Evolutionary conservation across 305 asterid genomes (phyloP).

Genomic region (Salvia sclarea): DNA sequence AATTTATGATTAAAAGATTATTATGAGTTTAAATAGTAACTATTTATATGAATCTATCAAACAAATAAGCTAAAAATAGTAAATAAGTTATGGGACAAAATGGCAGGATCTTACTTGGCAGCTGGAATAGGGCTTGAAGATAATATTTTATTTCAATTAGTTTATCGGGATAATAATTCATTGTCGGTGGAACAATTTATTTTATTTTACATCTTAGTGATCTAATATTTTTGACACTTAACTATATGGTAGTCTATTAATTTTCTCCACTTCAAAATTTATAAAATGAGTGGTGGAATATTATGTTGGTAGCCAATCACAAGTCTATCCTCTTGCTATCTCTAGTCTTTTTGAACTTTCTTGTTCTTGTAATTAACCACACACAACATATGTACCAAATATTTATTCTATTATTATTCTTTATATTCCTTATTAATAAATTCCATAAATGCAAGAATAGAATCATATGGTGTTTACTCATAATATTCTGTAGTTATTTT

Average conservation of each 20-base stretch:
- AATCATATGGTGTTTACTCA: no score
- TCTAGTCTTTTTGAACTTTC: no score
- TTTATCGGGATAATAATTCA: not conserved
- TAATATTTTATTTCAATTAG: not conserved
- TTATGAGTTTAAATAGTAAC: not conserved
- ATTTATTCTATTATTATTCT: no score
- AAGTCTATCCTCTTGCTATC: not conserved
- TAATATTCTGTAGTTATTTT: no score
- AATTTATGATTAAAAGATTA: no score
- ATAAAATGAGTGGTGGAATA: not conserved
- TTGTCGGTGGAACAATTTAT: not conserved
- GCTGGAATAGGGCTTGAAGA: not conserved
- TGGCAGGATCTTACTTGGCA: not conserved
- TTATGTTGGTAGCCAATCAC: not conserved
- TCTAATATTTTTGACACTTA: not conserved
- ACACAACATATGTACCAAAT: no score
- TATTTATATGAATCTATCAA: no score
- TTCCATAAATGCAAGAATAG: no score
- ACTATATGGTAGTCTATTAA: not conserved
- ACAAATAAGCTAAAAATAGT: not conserved
- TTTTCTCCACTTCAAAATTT: not conserved
- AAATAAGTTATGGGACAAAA: not conserved
- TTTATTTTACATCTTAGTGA: not conserved
- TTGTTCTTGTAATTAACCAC: no score
- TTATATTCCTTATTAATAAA: no score